Percentiles rank a stretch among this genome's conserved stretches.
Evolutionary conservation across 192 early-diverging fungal species (phyloP).

Genomic region (Entrophospora sp.): DNA sequence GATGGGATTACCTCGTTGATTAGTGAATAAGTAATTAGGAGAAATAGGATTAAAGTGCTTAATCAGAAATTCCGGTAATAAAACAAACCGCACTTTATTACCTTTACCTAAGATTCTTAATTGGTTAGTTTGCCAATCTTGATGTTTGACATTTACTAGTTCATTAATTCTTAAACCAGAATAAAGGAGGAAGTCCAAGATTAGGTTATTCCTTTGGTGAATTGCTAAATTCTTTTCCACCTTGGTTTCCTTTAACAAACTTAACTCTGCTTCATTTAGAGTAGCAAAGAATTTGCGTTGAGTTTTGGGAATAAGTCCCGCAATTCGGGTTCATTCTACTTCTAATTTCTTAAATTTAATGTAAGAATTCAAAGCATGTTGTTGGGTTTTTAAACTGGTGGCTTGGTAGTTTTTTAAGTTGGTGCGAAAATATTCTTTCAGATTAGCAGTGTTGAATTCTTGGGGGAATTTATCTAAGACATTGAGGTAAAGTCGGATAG

Average conservation of each 20-base stretch:
- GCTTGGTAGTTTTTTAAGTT: conserved; percentile 1
- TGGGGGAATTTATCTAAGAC: not conserved
- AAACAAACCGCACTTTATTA: not conserved
- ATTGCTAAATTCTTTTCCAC: not conserved
- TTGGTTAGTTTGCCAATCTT: not conserved
- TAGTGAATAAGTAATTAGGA: not conserved
- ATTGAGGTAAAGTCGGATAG: not conserved
- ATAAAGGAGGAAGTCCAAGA: conserved; percentile 3
- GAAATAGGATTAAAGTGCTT: not conserved
- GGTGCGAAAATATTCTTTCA: not conserved
- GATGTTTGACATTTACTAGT: not conserved
- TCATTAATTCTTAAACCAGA: not conserved
- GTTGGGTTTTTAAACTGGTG: not conserved
- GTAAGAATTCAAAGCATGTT: not conserved
- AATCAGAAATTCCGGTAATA: not conserved
- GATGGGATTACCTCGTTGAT: not conserved
- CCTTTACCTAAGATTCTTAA: conserved; percentile 2
- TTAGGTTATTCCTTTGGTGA: conserved; percentile 7
- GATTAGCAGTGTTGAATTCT: not conserved
- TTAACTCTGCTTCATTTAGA: not conserved
- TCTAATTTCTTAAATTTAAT: conserved; percentile 2
- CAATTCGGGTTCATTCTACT: not conserved
- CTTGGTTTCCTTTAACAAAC: not conserved
- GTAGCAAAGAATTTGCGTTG: not conserved
- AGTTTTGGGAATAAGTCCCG: not conserved